Evolutionary conservation across 306 rosid species (phyloP).

Genomic region (Lathyrus sativus): DNA sequence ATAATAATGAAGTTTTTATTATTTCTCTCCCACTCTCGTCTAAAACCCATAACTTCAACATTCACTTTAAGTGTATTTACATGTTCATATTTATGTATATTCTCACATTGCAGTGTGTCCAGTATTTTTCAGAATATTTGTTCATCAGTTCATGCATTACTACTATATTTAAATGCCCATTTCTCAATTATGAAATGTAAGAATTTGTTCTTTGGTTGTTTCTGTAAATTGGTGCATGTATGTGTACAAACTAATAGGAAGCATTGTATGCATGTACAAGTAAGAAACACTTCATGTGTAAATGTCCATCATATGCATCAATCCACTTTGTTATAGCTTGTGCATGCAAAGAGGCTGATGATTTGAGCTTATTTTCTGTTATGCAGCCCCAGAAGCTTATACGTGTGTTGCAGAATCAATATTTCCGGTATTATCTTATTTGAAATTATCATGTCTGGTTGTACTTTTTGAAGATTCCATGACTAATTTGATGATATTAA

Average conservation of each 20-base stretch:
- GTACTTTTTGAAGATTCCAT: background rate
- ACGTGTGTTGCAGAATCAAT: conserved; percentile 79
- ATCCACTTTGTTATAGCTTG: conserved; percentile 4
- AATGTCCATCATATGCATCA: conserved; percentile 14
- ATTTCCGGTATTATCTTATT: conserved; percentile 70
- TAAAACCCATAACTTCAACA: background rate
- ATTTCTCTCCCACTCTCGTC: background rate
- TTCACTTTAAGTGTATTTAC: background rate
- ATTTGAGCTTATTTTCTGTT: conserved; percentile 39
- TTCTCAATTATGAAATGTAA: conserved; percentile 5
- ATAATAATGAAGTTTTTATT: background rate
- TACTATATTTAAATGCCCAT: background rate
- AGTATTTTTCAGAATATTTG: conserved; percentile 2
- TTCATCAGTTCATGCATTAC: background rate
- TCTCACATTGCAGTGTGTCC: background rate
- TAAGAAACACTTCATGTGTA: conserved; percentile 17
- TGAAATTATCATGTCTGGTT: conserved; percentile 25
- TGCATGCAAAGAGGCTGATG: conserved; percentile 29
- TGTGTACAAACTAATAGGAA: conserved; percentile 9
- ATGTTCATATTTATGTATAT: background rate
- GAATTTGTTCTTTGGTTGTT: conserved; percentile 1
- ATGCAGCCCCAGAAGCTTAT: conserved; percentile 76
- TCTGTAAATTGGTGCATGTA: background rate
- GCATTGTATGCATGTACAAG: conserved; percentile 21
- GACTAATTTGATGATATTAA: background rate